These are phyloP conservation scores for Coleophoma cylindrospora DNA, from an alignment of 2,329 filamentous ascomycete species.

Conservation along the genomic window DNA sequence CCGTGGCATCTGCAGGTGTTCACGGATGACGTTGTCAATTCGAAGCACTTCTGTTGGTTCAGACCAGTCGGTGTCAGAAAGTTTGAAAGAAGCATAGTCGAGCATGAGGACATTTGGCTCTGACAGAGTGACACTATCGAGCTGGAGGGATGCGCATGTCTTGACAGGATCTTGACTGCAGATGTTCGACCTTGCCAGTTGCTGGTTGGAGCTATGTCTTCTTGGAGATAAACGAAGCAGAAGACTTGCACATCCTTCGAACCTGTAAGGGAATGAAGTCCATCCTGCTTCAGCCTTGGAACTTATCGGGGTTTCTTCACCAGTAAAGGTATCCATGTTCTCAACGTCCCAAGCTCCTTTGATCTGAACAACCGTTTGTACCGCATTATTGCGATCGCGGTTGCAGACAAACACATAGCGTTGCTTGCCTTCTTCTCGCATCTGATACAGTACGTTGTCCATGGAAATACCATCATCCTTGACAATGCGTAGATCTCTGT, in stretches of 20 bases:
- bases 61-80: slow-evolving; percentile 17
- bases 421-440: slow-evolving; percentile 23
- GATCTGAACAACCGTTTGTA: slow-evolving; percentile 16
- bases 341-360: slow-evolving; percentile 23
- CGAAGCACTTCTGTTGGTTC: slow-evolving; percentile 19
- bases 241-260: slow-evolving; percentile 25
- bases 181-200: neutral
- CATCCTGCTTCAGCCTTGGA: slow-evolving; percentile 10
- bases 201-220: neutral
- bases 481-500: slow-evolving; percentile 18
- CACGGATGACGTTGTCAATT: slow-evolving; percentile 25
- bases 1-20: slow-evolving; percentile 15
- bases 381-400: slow-evolving; percentile 16
- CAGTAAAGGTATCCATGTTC: slow-evolving; percentile 23
- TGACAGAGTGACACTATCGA: slow-evolving; percentile 15
- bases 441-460: slow-evolving; percentile 23
- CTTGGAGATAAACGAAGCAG: slow-evolving; percentile 17
- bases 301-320: slow-evolving; percentile 6
- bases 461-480: slow-evolving; percentile 3
- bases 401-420: slow-evolving; percentile 28
- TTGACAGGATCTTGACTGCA: neutral
- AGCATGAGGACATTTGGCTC: slow-evolving; percentile 27
- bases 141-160: neutral
- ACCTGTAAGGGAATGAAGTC: slow-evolving; percentile 20
- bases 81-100: slow-evolving; percentile 23